Percentiles rank a stretch among this genome's conserved stretches.
Evolutionary conservation across 2,329 filamentous ascomycete species (phyloP).

Genomic region (Aureobasidium sp.): DNA sequence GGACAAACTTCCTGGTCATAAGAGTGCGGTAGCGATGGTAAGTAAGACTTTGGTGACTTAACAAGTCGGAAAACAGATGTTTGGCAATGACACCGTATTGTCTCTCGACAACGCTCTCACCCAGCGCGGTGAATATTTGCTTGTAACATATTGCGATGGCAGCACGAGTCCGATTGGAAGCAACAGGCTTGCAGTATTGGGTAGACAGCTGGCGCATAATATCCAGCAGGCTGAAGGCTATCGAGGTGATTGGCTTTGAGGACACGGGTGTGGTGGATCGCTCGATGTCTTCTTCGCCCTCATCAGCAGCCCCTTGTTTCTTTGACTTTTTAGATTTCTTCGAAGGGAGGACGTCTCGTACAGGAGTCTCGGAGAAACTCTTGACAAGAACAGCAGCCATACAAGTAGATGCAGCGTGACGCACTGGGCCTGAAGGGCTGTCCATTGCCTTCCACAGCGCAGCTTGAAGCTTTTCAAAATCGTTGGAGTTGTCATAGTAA

Average conservation of each 20-base stretch:
- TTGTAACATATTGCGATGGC: constrained; percentile 84
- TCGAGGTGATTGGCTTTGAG: constrained; percentile 60
- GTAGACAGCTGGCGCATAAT: constrained; percentile 69
- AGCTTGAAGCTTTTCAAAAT: constrained; percentile 82
- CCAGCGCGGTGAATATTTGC: constrained; percentile 67
- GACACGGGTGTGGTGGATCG: constrained; percentile 68
- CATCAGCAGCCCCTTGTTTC: constrained; percentile 52
- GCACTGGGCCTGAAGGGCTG: constrained; percentile 62
- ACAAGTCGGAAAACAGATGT: constrained; percentile 69
- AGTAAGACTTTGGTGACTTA: constrained; percentile 65
- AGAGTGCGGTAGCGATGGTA: constrained; percentile 85
- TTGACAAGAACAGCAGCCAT: constrained; percentile 77
- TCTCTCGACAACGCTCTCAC: constrained; percentile 72
- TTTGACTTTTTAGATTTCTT: constrained; percentile 68
- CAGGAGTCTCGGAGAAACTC: constrained; percentile 58
- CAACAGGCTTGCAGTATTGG: constrained; percentile 71
- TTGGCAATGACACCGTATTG: constrained; percentile 76
- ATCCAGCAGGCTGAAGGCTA: constrained; percentile 68
- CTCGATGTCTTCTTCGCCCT: constrained; percentile 62
- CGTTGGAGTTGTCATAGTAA: constrained; percentile 79
- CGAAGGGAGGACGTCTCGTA: constrained; percentile 46
- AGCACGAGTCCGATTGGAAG: constrained; percentile 71
- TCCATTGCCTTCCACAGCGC: constrained; percentile 83
- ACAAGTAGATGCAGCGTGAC: constrained; percentile 79
- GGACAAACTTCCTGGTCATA: constrained; percentile 74